Base-by-base conservation (phyloP, 2,329 filamentous ascomycete genomes). In the Talaromyces sp. region DNA sequence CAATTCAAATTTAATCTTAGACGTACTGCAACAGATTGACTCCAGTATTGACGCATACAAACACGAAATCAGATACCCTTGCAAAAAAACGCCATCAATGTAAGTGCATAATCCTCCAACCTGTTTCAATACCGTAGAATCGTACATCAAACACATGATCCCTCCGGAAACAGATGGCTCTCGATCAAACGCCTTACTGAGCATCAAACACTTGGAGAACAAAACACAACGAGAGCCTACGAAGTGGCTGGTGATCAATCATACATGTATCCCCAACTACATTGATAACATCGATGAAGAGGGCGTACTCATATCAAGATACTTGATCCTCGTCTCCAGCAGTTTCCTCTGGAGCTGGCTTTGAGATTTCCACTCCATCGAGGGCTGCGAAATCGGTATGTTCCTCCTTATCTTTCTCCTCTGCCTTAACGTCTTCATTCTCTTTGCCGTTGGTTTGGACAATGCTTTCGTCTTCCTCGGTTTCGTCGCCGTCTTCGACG, bases 71-170 rank as follows among this genome's bases (percentile, higher is more conserved):
- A 54, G 9, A 35, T 2, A 54, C 16, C n/a, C 6, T 33, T 33
- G 31, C 50, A 54, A 54, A 35, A n/a, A 54, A 54, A 54, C 50
- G 50, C 50, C 50, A 23, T 33, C 46, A n/a, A 54, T 35, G n/a
- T 54, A 11, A 35, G 50, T 35, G 16, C 28, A 33, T 7, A 11
- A 1, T 11, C 25, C 50, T 5, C 21, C 9, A 21, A 16, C 50
- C 50, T 37, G 28, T 54, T 18, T n/a, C 21, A 9, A 54, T 35
- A 54, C 50, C 50, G n/a, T 54, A 54, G n/a, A 54, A 35, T 31
- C 31, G 8, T 54, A 35, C 5, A 54, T 18, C 11, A 5, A 54
- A 21, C 16, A 37, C 21, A 50, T n/a, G 16, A 8, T 5, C 25
- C n/a, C 12, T n/a, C 50, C 9, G n/a, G 21, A 31, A 35, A 54